phyloP scores from a whole-genome alignment of 108 stramenopile genomes.

The Cyclotella baltica region DNA sequence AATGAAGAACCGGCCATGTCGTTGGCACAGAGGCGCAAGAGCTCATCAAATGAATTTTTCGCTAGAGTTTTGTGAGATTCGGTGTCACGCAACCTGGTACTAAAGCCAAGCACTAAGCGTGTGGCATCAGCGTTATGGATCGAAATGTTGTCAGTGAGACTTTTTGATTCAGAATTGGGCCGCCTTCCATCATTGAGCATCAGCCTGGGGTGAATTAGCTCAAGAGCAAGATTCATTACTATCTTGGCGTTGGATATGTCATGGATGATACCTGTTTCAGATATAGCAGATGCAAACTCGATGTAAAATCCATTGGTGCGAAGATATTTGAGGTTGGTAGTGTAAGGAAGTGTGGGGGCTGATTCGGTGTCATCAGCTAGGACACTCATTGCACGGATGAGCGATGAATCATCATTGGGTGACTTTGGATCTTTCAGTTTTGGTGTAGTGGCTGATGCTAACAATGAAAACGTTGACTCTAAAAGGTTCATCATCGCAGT shows the following conservation, averaged over 20 bases:
- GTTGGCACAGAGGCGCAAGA: slow-evolving; percentile 74
- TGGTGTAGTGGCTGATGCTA: slow-evolving; percentile 66
- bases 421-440: slow-evolving; percentile 54
- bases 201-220: slow-evolving; percentile 74
- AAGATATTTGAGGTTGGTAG: slow-evolving; percentile 69
- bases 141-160: slow-evolving; percentile 29
- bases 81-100: slow-evolving; percentile 62
- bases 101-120: slow-evolving; percentile 77
- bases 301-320: slow-evolving; percentile 75
- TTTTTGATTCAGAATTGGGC: slow-evolving; percentile 29
- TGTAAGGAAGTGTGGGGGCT: slow-evolving; percentile 42
- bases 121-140: slow-evolving; percentile 85
- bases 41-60: slow-evolving; percentile 72
- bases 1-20: slow-evolving; percentile 79
- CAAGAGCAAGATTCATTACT: slow-evolving; percentile 73
- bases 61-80: slow-evolving; percentile 61
- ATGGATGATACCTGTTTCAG: slow-evolving; percentile 61
- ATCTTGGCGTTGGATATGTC: slow-evolving; percentile 46
- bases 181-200: slow-evolving; percentile 49
- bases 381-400: slow-evolving; percentile 26
- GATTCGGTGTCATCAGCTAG: slow-evolving; percentile 43
- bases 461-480: slow-evolving; percentile 55
- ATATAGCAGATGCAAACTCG: slow-evolving; percentile 76
- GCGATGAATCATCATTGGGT: slow-evolving; percentile 33
- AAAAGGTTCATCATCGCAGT: slow-evolving; percentile 56